Conservation (phyloP, 306 rosid genomes). For the Geum urbanum region DNA sequence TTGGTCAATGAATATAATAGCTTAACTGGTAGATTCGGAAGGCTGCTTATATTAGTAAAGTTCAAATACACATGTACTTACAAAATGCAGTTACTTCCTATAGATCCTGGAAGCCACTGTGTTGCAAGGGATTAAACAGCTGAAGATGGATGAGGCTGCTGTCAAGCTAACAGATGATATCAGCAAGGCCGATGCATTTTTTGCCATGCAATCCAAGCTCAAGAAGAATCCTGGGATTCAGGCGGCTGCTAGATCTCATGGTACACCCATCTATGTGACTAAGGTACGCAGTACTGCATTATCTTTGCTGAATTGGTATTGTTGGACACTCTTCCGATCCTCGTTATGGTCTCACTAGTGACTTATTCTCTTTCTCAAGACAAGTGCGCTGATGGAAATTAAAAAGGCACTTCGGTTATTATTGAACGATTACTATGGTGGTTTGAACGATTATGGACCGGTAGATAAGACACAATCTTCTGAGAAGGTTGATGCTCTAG, state of each 20-base stretch:
- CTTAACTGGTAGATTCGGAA: neutral
- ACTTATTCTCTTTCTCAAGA: slow-evolving; percentile 35
- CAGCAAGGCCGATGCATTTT: slow-evolving; percentile 84
- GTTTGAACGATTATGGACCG: slow-evolving; percentile 51
- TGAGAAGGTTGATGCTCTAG: slow-evolving; percentile 80
- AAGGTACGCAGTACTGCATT: slow-evolving; percentile 49
- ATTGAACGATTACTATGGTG: slow-evolving; percentile 62
- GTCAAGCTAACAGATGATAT: slow-evolving; percentile 74
- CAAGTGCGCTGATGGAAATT: slow-evolving; percentile 70
- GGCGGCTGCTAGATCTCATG: slow-evolving; percentile 84
- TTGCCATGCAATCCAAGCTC: slow-evolving; percentile 81
- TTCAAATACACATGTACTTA: slow-evolving; percentile 38
- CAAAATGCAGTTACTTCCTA: slow-evolving; percentile 39
- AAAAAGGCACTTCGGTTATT: slow-evolving; percentile 68
- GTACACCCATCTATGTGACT: slow-evolving; percentile 61
- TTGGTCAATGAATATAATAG: too few species aligned
- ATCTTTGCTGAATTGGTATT: slow-evolving; percentile 14
- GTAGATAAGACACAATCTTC: slow-evolving; percentile 44
- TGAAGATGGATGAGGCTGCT: slow-evolving; percentile 60
- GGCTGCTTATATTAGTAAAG: neutral
- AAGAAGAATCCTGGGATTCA: slow-evolving; percentile 86
- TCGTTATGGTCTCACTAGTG: slow-evolving; percentile 21
- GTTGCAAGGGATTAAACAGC: slow-evolving; percentile 70
- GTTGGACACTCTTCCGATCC: slow-evolving; percentile 9
- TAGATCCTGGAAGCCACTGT: slow-evolving; percentile 85